phyloP scores from a whole-genome alignment of 1,284 basidiomycete genomes.

The Sanguinoderma infundibulare region DNA sequence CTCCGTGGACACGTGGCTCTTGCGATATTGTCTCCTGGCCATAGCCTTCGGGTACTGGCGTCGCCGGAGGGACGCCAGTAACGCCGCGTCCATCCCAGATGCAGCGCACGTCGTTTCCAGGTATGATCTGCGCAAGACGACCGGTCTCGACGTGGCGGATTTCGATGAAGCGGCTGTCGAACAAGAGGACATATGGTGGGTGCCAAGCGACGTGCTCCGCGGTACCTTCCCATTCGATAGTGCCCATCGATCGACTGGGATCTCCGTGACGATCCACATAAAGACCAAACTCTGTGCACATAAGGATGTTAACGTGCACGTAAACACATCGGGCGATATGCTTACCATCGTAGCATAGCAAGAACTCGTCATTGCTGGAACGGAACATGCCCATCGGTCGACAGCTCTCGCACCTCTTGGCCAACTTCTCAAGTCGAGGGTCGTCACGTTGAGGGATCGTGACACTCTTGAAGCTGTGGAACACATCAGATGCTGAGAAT shows the following conservation, averaged over 20 bases:
- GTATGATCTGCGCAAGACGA: constrained; percentile 88
- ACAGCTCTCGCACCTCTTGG: constrained; percentile 82
- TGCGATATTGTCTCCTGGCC: constrained; percentile 55
- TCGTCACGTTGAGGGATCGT: constrained; percentile 86
- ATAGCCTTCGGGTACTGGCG: constrained; percentile 45
- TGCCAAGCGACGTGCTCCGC: constrained; percentile 89
- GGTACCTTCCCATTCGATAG: constrained; percentile 95
- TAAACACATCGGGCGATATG: not conserved
- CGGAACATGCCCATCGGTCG: constrained; percentile 94
- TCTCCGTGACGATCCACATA: constrained; percentile 90
- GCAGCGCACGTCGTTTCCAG: constrained; percentile 80
- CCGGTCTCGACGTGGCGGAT: constrained; percentile 87
- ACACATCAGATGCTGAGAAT: not conserved
- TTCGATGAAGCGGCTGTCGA: constrained; percentile 93
- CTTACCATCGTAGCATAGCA: constrained; percentile 91
- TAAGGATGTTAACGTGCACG: not conserved
- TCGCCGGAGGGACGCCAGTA: constrained; percentile 42
- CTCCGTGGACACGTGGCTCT: constrained; percentile 76
- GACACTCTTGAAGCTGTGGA: constrained; percentile 79
- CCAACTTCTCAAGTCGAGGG: constrained; percentile 69
- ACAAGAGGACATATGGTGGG: constrained; percentile 88
- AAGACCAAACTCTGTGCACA: constrained; percentile 82
- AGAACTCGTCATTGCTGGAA: constrained; percentile 85
- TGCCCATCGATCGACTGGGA: constrained; percentile 71
- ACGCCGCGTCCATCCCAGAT: constrained; percentile 84